Conservation (phyloP, 2,329 filamentous ascomycete genomes). For the Akanthomyces dipterigenus region DNA sequence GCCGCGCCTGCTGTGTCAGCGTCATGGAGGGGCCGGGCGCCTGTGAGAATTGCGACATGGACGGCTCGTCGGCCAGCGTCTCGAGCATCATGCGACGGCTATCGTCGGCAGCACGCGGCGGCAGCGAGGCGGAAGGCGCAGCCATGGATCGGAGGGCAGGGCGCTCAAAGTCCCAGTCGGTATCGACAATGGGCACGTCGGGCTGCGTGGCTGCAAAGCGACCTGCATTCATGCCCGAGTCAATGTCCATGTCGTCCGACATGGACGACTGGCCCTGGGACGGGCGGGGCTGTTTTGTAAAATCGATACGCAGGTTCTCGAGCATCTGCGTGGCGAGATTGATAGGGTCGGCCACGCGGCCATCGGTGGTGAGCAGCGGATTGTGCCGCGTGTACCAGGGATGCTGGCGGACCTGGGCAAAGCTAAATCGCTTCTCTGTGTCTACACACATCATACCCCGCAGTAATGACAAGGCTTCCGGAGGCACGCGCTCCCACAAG, state of each 20-base stretch:
- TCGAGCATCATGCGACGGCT: slow-evolving; percentile 43
- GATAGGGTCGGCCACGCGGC: slow-evolving; percentile 70
- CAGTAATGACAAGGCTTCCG: slow-evolving; percentile 70
- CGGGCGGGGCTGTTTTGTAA: slow-evolving; percentile 59
- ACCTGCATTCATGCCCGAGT: slow-evolving; percentile 39
- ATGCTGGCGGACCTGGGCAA: slow-evolving; percentile 80
- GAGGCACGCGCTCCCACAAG: slow-evolving; percentile 74
- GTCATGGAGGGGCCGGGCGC: slow-evolving; percentile 72
- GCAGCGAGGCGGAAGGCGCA: slow-evolving; percentile 30
- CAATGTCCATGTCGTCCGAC: slow-evolving; percentile 63
- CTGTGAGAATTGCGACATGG: slow-evolving; percentile 77
- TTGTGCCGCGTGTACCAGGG: slow-evolving; percentile 91
- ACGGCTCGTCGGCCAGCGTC: slow-evolving; percentile 76
- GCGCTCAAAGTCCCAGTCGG: slow-evolving; percentile 81
- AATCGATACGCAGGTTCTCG: slow-evolving; percentile 82
- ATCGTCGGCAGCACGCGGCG: slow-evolving; percentile 26
- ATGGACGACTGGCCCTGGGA: slow-evolving; percentile 29
- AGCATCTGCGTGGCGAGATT: slow-evolving; percentile 92
- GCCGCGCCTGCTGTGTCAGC: slow-evolving; percentile 80
- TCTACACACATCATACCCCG: slow-evolving; percentile 91
- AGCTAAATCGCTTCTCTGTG: slow-evolving; percentile 67
- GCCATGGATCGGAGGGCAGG: slow-evolving; percentile 52
- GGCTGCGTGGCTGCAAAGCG: slow-evolving; percentile 78
- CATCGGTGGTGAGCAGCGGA: slow-evolving; percentile 65
- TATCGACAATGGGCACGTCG: slow-evolving; percentile 66